Conservation (phyloP, 768 basidiomycete species). For the Suillus variegatus region DNA sequence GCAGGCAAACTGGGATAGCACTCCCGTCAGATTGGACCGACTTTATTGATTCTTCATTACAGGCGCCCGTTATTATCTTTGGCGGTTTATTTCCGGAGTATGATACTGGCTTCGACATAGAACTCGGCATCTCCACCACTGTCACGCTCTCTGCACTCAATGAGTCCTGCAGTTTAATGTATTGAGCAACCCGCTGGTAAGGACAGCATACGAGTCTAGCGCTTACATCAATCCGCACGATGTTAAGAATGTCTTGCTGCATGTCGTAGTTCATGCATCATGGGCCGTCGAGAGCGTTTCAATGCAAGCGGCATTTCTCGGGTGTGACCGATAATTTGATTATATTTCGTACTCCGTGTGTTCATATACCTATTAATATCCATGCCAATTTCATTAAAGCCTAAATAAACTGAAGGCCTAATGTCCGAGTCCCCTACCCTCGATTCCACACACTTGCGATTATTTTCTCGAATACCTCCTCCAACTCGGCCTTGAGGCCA, state of each 20-base stretch:
- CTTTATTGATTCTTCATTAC: neutral
- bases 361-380: too few relatives aligned
- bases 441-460: too few relatives aligned
- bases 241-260: too few relatives aligned
- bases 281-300: neutral
- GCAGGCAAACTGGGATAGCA: too few relatives aligned
- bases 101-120: neutral
- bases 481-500: too few relatives aligned
- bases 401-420: too few relatives aligned
- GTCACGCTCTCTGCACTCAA: constrained; percentile 3
- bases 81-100: neutral
- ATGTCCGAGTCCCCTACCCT: too few relatives aligned
- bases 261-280: neutral
- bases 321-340: too few relatives aligned
- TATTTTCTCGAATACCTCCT: too few relatives aligned
- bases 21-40: neutral
- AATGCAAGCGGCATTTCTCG: too few relatives aligned
- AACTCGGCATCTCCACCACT: neutral
- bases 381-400: too few relatives aligned
- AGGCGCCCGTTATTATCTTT: neutral
- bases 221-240: neutral
- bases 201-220: neutral
- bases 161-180: neutral
- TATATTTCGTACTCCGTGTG: too few relatives aligned
- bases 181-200: neutral